A percentile compares a stretch with the other conserved stretches of the same genome.
Evolutionary conservation across 176 grass and related monocot genomes (phyloP).

Genomic region (Neostapfia colusana): DNA sequence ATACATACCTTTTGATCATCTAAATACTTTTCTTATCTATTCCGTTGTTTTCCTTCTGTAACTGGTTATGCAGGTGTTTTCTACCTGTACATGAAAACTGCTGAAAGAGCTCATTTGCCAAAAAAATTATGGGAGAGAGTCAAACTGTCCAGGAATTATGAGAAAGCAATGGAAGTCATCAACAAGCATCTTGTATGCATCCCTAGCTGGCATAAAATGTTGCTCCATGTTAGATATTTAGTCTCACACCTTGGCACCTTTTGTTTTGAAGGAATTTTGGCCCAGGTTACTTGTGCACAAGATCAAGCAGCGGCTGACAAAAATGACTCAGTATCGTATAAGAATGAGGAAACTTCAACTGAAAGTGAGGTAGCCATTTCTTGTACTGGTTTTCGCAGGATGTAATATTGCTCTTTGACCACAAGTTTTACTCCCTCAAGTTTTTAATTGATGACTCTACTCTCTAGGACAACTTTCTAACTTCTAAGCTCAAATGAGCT

Average conservation of each 20-base stretch:
- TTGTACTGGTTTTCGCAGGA: neutral
- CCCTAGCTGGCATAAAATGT: neutral
- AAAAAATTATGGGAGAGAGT: constrained; percentile 92
- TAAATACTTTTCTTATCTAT: neutral
- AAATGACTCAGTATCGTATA: constrained; percentile 97
- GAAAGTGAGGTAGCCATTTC: constrained; percentile 83
- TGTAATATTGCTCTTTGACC: neutral
- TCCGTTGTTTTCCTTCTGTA: too few species aligned
- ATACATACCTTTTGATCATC: neutral
- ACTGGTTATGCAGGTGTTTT: constrained; percentile 60
- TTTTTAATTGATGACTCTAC: too few species aligned
- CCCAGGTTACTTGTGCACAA: constrained; percentile 93
- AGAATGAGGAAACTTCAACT: constrained; percentile 87
- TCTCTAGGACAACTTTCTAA: too few species aligned
- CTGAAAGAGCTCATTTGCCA: constrained; percentile 87
- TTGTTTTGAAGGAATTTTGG: constrained; percentile 71
- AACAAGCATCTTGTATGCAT: constrained; percentile 71
- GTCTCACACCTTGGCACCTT: neutral
- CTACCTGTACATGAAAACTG: constrained; percentile 97
- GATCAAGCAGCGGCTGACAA: constrained; percentile 84
- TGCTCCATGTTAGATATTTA: too few species aligned
- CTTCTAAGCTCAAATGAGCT: too few species aligned
- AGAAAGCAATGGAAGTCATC: constrained; percentile 77
- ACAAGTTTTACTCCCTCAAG: neutral
- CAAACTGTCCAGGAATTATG: constrained; percentile 86